Evolutionary conservation across 2,329 filamentous ascomycete genomes (phyloP).

Genomic region (Metarhizium sp.): DNA sequence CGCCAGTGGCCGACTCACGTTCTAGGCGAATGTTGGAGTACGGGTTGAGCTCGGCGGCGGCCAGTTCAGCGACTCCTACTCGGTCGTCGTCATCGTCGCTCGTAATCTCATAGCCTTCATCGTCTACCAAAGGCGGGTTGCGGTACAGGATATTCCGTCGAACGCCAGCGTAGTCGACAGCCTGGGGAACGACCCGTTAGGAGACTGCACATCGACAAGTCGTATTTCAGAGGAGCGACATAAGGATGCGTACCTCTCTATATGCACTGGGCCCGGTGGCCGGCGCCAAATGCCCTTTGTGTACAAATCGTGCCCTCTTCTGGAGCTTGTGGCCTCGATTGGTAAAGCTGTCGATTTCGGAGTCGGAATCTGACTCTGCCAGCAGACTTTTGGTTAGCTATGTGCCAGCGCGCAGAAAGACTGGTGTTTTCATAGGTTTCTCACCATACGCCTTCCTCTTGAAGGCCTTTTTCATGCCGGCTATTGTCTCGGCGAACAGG

Average conservation of each 20-base stretch:
- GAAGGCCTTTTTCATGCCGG: conserved; percentile 58
- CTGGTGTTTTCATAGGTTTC: conserved; percentile 5
- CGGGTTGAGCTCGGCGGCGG: conserved; percentile 62
- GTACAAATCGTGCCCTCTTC: conserved; percentile 62
- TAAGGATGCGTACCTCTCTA: conserved; percentile 49
- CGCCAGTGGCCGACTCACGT: conserved; percentile 37
- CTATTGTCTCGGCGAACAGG: conserved; percentile 56
- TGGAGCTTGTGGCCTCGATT: conserved; percentile 76
- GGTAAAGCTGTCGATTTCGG: conserved; percentile 56
- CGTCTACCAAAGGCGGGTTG: conserved; percentile 64
- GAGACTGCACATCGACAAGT: neutral
- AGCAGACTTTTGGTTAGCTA: conserved; percentile 12
- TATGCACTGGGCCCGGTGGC: conserved; percentile 58
- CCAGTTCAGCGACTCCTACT: conserved; percentile 48
- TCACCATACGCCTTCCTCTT: conserved; percentile 55
- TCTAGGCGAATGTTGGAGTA: conserved; percentile 65
- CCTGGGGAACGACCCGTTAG: conserved; percentile 30
- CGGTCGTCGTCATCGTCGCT: conserved; percentile 62
- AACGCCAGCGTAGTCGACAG: conserved; percentile 65
- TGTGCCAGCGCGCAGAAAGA: conserved; percentile 1
- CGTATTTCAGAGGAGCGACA: conserved; percentile 5
- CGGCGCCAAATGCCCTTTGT: conserved; percentile 58
- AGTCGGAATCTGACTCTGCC: conserved; percentile 70
- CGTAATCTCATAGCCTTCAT: conserved; percentile 69
- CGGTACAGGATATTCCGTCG: conserved; percentile 62